A percentile compares a stretch with the other conserved stretches of the same genome.
Conservation (phyloP, 106 monocot genomes). For the Allium fistulosum region DNA sequence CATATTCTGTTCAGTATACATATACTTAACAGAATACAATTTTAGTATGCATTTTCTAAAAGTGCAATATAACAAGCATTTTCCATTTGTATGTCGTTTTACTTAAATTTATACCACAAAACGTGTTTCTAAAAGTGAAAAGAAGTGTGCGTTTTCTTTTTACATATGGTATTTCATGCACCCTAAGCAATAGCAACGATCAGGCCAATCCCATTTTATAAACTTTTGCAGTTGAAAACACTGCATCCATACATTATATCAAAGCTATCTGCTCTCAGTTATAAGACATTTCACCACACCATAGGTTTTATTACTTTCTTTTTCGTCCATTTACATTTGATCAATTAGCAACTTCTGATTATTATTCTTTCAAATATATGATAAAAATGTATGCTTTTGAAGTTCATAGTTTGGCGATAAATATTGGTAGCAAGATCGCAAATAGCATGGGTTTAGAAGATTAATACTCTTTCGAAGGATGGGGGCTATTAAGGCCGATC, state of each 20-base stretch:
- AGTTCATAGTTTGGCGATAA: constrained; percentile 22
- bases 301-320: constrained; percentile 6
- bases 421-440: constrained; percentile 28
- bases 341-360: not conserved
- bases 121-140: no score
- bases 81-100: no score
- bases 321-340: not conserved
- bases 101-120: no score
- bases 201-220: constrained; percentile 29
- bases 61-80: no score
- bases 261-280: constrained; percentile 38
- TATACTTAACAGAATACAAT: no score
- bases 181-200: constrained; percentile 40
- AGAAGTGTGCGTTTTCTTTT: no score
- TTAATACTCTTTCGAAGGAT: constrained; percentile 32
- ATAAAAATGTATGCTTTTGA: constrained; percentile 26
- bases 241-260: constrained; percentile 25
- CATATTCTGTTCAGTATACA: no score
- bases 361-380: constrained; percentile 20
- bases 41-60: no score
- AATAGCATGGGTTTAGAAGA: constrained; percentile 19
- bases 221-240: constrained; percentile 35
- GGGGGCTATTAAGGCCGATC: constrained; percentile 40
- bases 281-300: constrained; percentile 6
- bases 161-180: not conserved